A percentile compares a stretch with the other conserved stretches of the same genome.
Conservation (phyloP, 75 land plant genomes). For the Selaginella moellendorffii region DNA sequence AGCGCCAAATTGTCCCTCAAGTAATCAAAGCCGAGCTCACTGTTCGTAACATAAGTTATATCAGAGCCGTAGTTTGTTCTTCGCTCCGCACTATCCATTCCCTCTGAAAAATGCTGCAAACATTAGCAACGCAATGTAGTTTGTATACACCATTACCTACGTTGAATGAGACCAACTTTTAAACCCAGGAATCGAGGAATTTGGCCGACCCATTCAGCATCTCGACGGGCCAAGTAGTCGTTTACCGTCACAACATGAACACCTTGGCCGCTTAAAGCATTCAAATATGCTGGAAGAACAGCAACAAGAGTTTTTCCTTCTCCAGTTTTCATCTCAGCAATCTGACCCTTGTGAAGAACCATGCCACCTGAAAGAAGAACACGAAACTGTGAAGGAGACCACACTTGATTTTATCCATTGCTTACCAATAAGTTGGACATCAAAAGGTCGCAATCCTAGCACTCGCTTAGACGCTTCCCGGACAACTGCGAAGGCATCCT, state of each 20-base stretch:
- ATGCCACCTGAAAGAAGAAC: conserved; percentile 53
- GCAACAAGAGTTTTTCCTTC: conserved; percentile 99
- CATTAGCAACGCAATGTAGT: too few species aligned
- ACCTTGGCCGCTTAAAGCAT: conserved; percentile 83
- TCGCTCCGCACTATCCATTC: conserved; percentile 86
- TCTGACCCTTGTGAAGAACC: conserved; percentile 97
- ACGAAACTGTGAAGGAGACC: too few species aligned
- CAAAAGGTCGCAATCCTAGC: conserved; percentile 91
- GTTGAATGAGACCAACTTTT: conserved; percentile 95
- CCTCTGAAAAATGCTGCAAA: conserved; percentile 38
- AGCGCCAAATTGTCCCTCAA: conserved; percentile 95
- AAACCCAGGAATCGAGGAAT: conserved; percentile 92
- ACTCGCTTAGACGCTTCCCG: conserved; percentile 96
- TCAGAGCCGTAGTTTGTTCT: conserved; percentile 78
- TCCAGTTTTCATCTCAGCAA: conserved; percentile 99
- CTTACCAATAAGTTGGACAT: conserved; percentile 90
- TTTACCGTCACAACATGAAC: conserved; percentile 98
- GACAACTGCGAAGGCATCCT: conserved; percentile 99
- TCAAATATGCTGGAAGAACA: conserved; percentile 87
- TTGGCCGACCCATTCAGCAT: conserved; percentile 99
- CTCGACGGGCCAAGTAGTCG: conserved; percentile 93
- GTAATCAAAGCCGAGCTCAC: conserved; percentile 98
- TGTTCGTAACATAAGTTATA: conserved; percentile 94
- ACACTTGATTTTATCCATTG: too few species aligned
- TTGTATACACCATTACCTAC: conserved; percentile 52